Conservation (phyloP, 176 grass and related monocot species). For the Dactylis glomerata region DNA sequence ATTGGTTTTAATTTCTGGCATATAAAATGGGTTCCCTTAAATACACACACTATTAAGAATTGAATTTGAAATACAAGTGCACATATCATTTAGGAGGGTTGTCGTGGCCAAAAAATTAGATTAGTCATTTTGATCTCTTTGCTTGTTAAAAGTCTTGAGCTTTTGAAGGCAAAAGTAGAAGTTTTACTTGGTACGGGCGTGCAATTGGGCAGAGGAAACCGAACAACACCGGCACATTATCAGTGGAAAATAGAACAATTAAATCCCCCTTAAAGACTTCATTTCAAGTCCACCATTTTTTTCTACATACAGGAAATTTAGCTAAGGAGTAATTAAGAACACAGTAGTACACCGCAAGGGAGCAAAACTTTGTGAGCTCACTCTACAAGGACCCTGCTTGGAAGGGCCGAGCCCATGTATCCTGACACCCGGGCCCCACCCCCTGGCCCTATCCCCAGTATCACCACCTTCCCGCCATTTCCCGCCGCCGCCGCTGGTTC, state of each 20-base stretch:
- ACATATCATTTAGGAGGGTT: no score
- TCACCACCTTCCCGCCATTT: constrained; percentile 54
- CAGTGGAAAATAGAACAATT: not conserved
- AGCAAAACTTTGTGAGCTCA: constrained; percentile 30
- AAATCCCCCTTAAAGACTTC: not conserved
- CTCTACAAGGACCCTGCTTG: constrained; percentile 58
- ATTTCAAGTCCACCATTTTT: constrained; percentile 22
- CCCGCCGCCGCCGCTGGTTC: constrained; percentile 19
- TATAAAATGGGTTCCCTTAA: no score
- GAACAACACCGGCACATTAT: not conserved
- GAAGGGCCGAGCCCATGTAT: constrained; percentile 73
- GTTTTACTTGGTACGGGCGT: not conserved
- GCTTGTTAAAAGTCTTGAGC: not conserved
- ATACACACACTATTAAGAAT: no score
- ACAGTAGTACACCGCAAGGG: not conserved
- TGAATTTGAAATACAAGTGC: no score
- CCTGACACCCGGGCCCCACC: constrained; percentile 36
- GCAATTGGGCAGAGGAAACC: not conserved
- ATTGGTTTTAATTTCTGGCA: no score
- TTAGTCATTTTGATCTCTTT: no score
- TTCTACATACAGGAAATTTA: constrained; percentile 25
- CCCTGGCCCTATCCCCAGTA: constrained; percentile 24
- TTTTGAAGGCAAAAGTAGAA: not conserved
- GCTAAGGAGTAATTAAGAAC: not conserved
- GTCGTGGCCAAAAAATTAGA: no score